phyloP scores from a whole-genome alignment of 176 grass and related monocot species.

The Rhynchospora pubera region DNA sequence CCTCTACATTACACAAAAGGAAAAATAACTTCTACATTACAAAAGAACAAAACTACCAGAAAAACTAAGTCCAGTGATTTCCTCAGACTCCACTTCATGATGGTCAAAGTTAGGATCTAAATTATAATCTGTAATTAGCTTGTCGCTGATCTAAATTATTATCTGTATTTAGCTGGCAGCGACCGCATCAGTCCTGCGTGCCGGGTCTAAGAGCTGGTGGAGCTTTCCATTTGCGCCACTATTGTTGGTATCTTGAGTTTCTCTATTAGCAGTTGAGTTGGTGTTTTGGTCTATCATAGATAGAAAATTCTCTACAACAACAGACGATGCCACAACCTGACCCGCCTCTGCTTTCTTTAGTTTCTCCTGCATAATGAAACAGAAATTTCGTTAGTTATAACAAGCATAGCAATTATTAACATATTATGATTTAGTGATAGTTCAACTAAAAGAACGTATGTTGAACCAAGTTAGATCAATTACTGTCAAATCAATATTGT shows the following conservation, averaged over 20 bases:
- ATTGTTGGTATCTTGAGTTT: conserved; percentile 15
- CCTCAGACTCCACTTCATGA: conserved; percentile 24
- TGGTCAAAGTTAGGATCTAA: conserved; percentile 2
- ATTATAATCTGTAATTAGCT: conserved; percentile 26
- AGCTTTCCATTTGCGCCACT: conserved; percentile 20
- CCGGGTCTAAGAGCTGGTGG: conserved; percentile 43
- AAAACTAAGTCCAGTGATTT: conserved; percentile 31
- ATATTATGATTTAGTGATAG: background rate
- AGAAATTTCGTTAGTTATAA: background rate
- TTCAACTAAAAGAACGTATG: background rate
- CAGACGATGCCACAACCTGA: background rate
- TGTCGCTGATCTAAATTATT: conserved; percentile 15
- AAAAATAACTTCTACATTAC: background rate
- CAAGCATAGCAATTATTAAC: too few relatives aligned
- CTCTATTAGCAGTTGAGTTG: conserved; percentile 16
- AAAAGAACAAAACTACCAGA: conserved; percentile 13
- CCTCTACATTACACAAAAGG: background rate
- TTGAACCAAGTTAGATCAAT: background rate
- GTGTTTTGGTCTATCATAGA: conserved; percentile 34
- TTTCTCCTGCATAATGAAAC: conserved; percentile 22
- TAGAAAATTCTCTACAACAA: conserved; percentile 39
- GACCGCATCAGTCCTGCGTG: conserved; percentile 28
- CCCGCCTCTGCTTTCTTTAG: background rate
- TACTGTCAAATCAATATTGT: background rate
- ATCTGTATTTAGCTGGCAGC: conserved; percentile 30